Percentiles rank a stretch among this genome's conserved stretches.
Evolutionary conservation across 257 asterid species (phyloP).

Genomic region (Craterostigma plantagineum): DNA sequence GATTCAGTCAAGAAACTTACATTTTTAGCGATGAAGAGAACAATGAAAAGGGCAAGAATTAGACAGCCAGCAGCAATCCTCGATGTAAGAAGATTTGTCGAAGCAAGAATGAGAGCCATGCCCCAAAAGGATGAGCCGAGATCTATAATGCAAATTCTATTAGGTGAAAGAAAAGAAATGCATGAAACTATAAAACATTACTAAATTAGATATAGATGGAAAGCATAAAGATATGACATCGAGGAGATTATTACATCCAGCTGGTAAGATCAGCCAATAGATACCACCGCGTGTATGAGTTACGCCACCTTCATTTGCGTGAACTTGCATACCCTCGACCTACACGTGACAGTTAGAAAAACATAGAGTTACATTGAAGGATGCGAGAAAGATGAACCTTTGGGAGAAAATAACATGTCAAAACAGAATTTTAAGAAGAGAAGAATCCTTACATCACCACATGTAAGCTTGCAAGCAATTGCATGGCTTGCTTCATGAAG

Average conservation of each 20-base stretch:
- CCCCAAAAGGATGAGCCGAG: constrained; percentile 98
- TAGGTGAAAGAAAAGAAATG: neutral
- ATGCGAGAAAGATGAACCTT: neutral
- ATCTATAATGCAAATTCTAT: constrained; percentile 22
- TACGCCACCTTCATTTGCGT: constrained; percentile 87
- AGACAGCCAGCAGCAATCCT: constrained; percentile 89
- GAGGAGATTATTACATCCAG: constrained; percentile 72
- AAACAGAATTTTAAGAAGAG: neutral
- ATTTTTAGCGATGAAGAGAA: constrained; percentile 77
- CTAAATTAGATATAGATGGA: constrained; percentile 5
- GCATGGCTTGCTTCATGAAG: constrained; percentile 99
- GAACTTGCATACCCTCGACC: constrained; percentile 93
- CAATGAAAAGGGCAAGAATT: constrained; percentile 60
- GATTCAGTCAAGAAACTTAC: constrained; percentile 24
- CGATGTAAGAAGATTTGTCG: constrained; percentile 62
- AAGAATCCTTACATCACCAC: constrained; percentile 55
- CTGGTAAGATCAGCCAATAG: constrained; percentile 90
- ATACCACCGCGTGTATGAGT: constrained; percentile 88
- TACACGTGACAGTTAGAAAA: constrained; percentile 18
- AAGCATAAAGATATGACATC: too few species aligned
- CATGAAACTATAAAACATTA: neutral
- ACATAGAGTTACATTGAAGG: neutral
- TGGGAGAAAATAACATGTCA: neutral
- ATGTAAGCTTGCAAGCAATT: constrained; percentile 88
- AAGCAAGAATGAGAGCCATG: constrained; percentile 81